These are phyloP conservation scores for Xylariaceae sp. DNA, from an alignment of 2,329 filamentous ascomycete species.

Conservation along the genomic window DNA sequence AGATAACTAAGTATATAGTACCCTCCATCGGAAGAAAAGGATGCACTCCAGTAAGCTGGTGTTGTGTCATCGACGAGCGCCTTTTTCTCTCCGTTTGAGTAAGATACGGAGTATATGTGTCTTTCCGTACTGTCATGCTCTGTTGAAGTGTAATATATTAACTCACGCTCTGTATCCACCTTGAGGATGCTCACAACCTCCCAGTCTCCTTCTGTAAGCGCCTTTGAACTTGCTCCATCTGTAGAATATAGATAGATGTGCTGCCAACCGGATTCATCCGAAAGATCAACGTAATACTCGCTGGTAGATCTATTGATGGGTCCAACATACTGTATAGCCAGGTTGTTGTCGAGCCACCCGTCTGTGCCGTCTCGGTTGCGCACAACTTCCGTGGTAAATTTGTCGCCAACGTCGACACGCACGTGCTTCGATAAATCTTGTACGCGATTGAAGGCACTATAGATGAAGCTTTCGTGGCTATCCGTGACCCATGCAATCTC, in stretches of 20 bases:
- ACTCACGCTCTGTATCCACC: constrained; percentile 59
- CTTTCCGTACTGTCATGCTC: constrained; percentile 70
- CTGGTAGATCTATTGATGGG: constrained; percentile 45
- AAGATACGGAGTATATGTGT: constrained; percentile 71
- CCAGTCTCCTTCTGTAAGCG: constrained; percentile 70
- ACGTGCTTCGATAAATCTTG: constrained; percentile 70
- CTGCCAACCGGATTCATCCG: constrained; percentile 68
- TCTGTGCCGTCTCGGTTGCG: constrained; percentile 63
- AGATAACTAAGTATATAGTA: constrained; percentile 71
- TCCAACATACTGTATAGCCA: constrained; percentile 62
- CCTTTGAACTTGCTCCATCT: constrained; percentile 57
- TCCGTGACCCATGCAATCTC: constrained; percentile 72
- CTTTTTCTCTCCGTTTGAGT: constrained; percentile 57
- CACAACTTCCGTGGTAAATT: constrained; percentile 52
- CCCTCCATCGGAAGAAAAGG: constrained; percentile 65
- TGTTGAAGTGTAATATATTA: constrained; percentile 70
- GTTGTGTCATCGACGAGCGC: constrained; percentile 66
- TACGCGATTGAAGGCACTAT: constrained; percentile 71
- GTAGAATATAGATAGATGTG: constrained; percentile 71
- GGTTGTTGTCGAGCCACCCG: constrained; percentile 67
- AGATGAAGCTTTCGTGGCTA: constrained; percentile 64
- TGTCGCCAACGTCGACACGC: constrained; percentile 57
- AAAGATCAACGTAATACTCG: constrained; percentile 69
- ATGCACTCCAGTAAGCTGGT: constrained; percentile 66
- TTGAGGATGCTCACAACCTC: constrained; percentile 66